Conservation (phyloP, 2,329 filamentous ascomycete species). For the Ilyonectria sp. region DNA sequence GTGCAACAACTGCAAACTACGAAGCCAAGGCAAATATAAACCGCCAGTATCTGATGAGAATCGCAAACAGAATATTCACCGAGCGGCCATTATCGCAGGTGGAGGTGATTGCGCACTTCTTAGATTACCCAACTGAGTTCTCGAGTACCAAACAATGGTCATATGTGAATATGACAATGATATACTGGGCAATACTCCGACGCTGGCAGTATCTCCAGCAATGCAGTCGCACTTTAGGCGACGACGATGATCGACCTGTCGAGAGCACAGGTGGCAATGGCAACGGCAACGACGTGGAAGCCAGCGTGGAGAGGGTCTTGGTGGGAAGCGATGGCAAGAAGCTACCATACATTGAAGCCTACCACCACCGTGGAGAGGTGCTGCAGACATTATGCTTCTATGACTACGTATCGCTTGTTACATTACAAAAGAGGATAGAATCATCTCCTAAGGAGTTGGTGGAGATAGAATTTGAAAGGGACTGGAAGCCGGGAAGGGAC, state of each 20-base stretch:
- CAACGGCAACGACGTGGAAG: not conserved
- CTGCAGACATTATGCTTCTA: not conserved
- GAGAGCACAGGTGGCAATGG: not conserved
- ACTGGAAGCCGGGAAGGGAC: too few species aligned
- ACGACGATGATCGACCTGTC: not conserved
- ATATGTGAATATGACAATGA: too few species aligned
- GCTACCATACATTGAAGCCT: slow-evolving; percentile 17
- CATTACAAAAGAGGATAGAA: too few species aligned
- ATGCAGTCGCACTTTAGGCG: not conserved
- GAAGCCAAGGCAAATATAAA: slow-evolving; percentile 15
- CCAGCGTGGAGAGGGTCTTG: not conserved
- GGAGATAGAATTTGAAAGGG: too few species aligned
- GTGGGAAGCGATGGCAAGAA: slow-evolving; percentile 4
- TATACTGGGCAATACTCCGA: too few species aligned
- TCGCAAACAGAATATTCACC: too few species aligned
- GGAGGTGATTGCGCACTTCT: too few species aligned
- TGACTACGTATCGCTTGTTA: too few species aligned
- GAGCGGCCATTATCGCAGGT: too few species aligned
- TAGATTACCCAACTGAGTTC: too few species aligned
- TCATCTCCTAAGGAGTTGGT: too few species aligned
- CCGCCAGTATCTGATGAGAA: slow-evolving; percentile 6
- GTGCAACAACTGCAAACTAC: slow-evolving; percentile 1
- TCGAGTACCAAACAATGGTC: too few species aligned
- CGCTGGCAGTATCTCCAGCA: not conserved
- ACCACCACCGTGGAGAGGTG: slow-evolving; percentile 4